Evolutionary conservation across 164 flowering plant genomes (phyloP).

Genomic region (Protea cynaroides): DNA sequence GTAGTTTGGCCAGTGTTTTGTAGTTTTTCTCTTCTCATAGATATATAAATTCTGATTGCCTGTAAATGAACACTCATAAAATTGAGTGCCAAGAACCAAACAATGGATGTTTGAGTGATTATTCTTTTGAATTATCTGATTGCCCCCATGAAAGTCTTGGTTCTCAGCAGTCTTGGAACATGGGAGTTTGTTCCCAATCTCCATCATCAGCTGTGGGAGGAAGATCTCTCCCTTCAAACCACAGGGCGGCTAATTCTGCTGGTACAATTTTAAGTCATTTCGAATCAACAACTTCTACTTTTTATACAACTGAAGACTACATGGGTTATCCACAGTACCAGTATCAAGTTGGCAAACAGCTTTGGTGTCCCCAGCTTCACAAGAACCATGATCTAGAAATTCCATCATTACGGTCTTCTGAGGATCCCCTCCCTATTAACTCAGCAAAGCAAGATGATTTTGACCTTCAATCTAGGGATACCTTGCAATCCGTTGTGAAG

Average conservation of each 20-base stretch:
- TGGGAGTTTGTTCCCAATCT: conserved; percentile 21
- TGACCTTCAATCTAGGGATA: conserved; percentile 23
- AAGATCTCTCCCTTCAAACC: conserved; percentile 19
- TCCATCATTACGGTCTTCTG: conserved; percentile 20
- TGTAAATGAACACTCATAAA: conserved; percentile 47
- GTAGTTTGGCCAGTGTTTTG: not conserved
- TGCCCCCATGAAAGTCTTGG: conserved; percentile 18
- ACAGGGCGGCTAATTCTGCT: conserved; percentile 18
- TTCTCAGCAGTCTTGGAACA: conserved; percentile 26
- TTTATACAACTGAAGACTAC: conserved; percentile 42
- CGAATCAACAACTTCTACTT: conserved; percentile 40
- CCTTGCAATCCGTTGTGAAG: conserved; percentile 29
- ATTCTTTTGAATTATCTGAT: conserved; percentile 17
- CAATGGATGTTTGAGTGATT: conserved; percentile 24
- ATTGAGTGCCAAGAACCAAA: conserved; percentile 23
- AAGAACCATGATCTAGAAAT: conserved; percentile 20
- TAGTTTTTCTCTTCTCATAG: not conserved
- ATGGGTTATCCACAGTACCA: conserved; percentile 39
- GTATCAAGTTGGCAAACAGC: conserved; percentile 16
- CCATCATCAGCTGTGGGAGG: conserved; percentile 18
- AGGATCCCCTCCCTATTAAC: conserved; percentile 19
- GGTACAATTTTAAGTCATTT: conserved; percentile 27
- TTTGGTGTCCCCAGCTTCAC: conserved; percentile 21
- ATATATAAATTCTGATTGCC: not conserved
- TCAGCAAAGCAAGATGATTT: conserved; percentile 19